phyloP scores from a whole-genome alignment of 352 stramenopile genomes.

The Pythium phragmitis region DNA sequence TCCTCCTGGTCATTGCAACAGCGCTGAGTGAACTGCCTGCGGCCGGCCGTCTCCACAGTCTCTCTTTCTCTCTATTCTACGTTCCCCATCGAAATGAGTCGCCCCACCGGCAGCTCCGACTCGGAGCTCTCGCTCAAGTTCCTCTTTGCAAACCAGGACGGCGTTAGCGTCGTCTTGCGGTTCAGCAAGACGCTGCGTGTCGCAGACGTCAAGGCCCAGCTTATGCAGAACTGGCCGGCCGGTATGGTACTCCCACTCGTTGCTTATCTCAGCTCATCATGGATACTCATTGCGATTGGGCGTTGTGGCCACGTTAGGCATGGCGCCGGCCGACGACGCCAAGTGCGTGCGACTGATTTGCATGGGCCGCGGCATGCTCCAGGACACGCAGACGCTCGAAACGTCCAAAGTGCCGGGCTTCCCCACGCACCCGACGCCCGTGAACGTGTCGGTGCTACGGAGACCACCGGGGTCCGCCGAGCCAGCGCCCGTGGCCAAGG shows the following conservation, averaged over 20 bases:
- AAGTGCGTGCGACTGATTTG: slow-evolving; percentile 91
- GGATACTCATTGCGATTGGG: not conserved
- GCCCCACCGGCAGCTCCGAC: slow-evolving; percentile 36
- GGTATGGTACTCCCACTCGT: slow-evolving; percentile 28
- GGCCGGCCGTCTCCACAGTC: not conserved
- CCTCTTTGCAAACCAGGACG: slow-evolving; percentile 84
- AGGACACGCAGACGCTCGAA: slow-evolving; percentile 87
- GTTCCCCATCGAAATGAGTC: slow-evolving; percentile 11
- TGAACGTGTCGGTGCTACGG: slow-evolving; percentile 90
- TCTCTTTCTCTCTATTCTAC: not conserved
- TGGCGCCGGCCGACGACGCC: slow-evolving; percentile 45
- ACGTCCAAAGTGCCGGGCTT: slow-evolving; percentile 88
- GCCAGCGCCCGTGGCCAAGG: slow-evolving; percentile 8
- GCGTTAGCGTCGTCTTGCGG: slow-evolving; percentile 59
- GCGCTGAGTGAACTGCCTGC: too few relatives aligned
- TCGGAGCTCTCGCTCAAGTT: slow-evolving; percentile 76
- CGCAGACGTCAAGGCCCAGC: slow-evolving; percentile 57
- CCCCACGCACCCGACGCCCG: slow-evolving; percentile 92
- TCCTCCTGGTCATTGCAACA: not conserved
- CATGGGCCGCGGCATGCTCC: slow-evolving; percentile 93
- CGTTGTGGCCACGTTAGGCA: slow-evolving; percentile 27
- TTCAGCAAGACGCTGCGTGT: slow-evolving; percentile 53
- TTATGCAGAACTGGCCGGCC: slow-evolving; percentile 67
- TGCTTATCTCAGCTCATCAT: not conserved
- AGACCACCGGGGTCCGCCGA: slow-evolving; percentile 29